A percentile compares a stretch with the other conserved stretches of the same genome.
These are phyloP conservation scores for Sinapis alba DNA, from an alignment of 441 rosid genomes.

Conservation along the genomic window DNA sequence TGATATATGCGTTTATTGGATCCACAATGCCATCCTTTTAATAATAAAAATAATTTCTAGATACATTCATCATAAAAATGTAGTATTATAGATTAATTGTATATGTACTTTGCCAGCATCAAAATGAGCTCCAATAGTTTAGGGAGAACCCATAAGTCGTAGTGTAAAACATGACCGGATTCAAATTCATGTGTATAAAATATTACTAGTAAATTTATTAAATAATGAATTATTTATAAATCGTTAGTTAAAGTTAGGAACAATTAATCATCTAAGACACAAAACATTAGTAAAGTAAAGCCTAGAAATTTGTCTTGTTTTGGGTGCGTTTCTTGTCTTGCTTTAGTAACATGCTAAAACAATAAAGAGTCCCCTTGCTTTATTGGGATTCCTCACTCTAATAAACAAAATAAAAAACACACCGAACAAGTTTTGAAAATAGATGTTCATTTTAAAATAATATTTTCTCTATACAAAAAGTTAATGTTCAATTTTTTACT, in stretches of 20 bases:
- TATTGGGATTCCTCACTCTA: slow-evolving; percentile 84
- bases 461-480: too few relatives aligned
- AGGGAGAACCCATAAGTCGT: neutral
- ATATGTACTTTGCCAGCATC: neutral
- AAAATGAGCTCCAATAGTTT: neutral
- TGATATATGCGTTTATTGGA: neutral
- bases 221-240: neutral
- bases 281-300: slow-evolving; percentile 37
- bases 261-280: neutral
- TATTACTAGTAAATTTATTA: neutral
- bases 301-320: slow-evolving; percentile 54
- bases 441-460: neutral
- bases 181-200: neutral
- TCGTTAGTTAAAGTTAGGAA: neutral
- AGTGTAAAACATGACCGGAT: neutral
- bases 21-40: neutral
- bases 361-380: slow-evolving; percentile 49
- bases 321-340: slow-evolving; percentile 61
- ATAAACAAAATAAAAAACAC: neutral
- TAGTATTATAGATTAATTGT: neutral
- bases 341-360: slow-evolving; percentile 75
- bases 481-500: too few relatives aligned
- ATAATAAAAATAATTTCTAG: neutral
- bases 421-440: neutral
- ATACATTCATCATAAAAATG: neutral